Evolutionary conservation across 148 eudicot species (phyloP), one percentile per base, ranked within the genome.

Genomic region (Heliamphora exappendiculata): DNA sequence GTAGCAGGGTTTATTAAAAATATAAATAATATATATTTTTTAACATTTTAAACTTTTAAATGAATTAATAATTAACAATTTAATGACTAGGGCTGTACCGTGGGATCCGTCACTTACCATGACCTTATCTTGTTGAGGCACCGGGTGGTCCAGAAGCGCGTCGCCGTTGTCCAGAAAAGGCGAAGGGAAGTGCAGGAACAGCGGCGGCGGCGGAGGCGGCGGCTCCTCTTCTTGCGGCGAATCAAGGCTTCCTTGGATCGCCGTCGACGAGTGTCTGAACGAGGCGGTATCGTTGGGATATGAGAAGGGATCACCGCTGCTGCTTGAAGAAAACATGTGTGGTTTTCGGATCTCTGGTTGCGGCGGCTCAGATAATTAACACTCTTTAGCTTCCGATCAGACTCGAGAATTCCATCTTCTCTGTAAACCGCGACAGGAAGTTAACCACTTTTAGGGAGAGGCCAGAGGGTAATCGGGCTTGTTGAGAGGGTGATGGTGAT

Each of bases 161-260:
- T 34, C 44, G 41, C 39, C 26, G 10, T 77, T 82, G 59, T 83
- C 83, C 1, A 77, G 16, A 50, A 77, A 70, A 5, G 86, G 79
- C 2, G 78, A 73, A 24, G 81, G 79, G 49, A 74, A 80, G 78
- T 80, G 33, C 19, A 22, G 34, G 75, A 63, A 71, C 19, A 44
- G 34, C 1, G 64, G 71, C 9, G 65, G 34, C 1, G 64, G 71
- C 9, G 65, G 47, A 5, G 67, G 55, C 57, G 54, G 72, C 71
- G 50, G 71, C 29, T 67, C 67, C 58, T 78, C 75, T 59, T 78
- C 69, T 59, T 60, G 75, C 19, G 39, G 26, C 22, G 49, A 66
- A 51, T 11, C 39, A 50, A 45, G 78, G 37, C 66, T 51, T 66
- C 66, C 72, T 33, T 66, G 49, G 37, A 34, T 26, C 16, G 41